These are phyloP conservation scores for Termitomyces heimii DNA, from an alignment of 768 basidiomycete species.

Conservation along the genomic window DNA sequence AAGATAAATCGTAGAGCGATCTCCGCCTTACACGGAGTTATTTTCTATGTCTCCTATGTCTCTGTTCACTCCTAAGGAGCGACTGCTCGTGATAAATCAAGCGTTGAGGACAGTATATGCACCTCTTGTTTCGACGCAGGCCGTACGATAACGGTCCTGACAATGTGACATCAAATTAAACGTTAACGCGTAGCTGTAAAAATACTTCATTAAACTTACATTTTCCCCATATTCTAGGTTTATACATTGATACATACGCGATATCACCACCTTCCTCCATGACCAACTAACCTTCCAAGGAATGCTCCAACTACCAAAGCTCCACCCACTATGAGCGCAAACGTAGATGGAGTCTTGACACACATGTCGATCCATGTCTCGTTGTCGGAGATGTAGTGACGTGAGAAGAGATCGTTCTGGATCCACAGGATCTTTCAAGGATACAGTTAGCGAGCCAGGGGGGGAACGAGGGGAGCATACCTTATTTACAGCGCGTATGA, in stretches of 20 bases:
- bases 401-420: constrained; percentile 29
- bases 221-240: neutral
- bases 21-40: neutral
- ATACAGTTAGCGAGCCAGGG: neutral
- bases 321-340: neutral
- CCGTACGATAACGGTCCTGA: too few species aligned
- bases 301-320: neutral
- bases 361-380: neutral
- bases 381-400: constrained; percentile 11
- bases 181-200: neutral
- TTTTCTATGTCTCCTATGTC: too few species aligned
- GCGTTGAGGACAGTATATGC: too few species aligned
- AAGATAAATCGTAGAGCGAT: too few species aligned
- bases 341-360: neutral
- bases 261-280: neutral
- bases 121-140: neutral
- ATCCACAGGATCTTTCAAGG: constrained; percentile 38
- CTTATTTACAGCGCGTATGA: constrained; percentile 39
- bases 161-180: too few species aligned
- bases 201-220: neutral
- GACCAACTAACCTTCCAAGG: neutral
- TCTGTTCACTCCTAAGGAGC: too few species aligned
- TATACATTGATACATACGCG: neutral
- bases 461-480: constrained; percentile 15
- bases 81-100: too few species aligned